phyloP scores from a whole-genome alignment of 257 asterid species.

The Coffea eugenioides region DNA sequence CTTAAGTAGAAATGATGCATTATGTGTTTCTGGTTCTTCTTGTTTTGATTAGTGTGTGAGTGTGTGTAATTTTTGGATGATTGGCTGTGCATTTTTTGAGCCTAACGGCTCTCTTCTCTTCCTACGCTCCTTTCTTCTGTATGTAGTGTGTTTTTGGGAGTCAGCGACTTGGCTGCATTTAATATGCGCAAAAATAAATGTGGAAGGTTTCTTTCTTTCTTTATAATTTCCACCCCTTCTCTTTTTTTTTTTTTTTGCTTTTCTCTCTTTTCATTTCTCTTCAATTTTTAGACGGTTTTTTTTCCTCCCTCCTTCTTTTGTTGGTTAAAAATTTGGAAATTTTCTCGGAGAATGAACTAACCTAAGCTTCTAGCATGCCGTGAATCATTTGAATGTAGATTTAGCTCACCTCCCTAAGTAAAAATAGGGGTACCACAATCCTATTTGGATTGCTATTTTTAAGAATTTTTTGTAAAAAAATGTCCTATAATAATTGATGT shows the following conservation, averaged over 20 bases:
- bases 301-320: too few relatives aligned
- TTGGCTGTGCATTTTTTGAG: neutral
- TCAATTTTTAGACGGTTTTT: too few relatives aligned
- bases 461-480: too few relatives aligned
- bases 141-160: neutral
- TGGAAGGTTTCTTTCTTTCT: neutral
- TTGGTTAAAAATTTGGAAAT: neutral
- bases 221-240: too few relatives aligned
- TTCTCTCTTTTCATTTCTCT: neutral
- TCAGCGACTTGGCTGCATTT: neutral
- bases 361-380: neutral
- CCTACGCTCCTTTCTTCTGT: neutral
- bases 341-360: neutral
- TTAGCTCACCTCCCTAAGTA: neutral
- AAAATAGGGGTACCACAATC: neutral
- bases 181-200: neutral
- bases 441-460: too few relatives aligned
- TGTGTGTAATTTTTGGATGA: neutral
- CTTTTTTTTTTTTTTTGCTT: neutral
- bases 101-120: slow-evolving; percentile 3
- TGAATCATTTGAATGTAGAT: neutral
- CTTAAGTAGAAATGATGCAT: too few relatives aligned
- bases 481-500: too few relatives aligned
- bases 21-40: neutral
- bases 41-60: neutral